These are phyloP conservation scores for Lipomyces sp. DNA, from an alignment of 805 yeast species.

Conservation along the genomic window DNA sequence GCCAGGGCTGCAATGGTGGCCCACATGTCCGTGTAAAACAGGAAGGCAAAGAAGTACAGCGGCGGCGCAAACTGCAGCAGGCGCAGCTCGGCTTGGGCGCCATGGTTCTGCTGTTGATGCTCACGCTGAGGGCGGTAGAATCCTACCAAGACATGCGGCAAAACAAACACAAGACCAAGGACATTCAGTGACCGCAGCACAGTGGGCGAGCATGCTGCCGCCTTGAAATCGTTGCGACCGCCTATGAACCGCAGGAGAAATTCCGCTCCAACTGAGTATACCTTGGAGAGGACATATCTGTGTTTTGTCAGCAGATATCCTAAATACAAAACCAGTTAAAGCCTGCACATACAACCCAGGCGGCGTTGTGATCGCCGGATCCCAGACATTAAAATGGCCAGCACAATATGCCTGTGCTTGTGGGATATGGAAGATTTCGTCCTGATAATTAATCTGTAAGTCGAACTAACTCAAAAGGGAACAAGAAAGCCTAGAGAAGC, in stretches of 20 bases:
- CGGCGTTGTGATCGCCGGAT: slow-evolving; percentile 90
- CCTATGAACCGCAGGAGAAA: slow-evolving; percentile 3
- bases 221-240: background rate
- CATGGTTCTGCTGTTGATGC: background rate
- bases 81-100: background rate
- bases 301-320: background rate
- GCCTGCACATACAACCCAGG: slow-evolving; percentile 70
- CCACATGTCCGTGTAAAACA: slow-evolving; percentile 95
- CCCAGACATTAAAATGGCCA: slow-evolving; percentile 66
- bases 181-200: slow-evolving; percentile 57
- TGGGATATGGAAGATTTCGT: slow-evolving; percentile 79
- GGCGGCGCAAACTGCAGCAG: slow-evolving; percentile 55
- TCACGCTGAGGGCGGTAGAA: background rate
- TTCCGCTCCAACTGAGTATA: background rate
- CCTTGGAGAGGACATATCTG: slow-evolving; percentile 12
- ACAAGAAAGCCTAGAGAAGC: slow-evolving; percentile 97
- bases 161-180: slow-evolving; percentile 55
- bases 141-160: slow-evolving; percentile 43
- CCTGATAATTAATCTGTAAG: slow-evolving; percentile 45
- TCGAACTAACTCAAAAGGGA: too few species aligned
- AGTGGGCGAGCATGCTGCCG: slow-evolving; percentile 39
- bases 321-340: too few species aligned
- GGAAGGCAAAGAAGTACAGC: slow-evolving; percentile 63
- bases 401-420: slow-evolving; percentile 68
- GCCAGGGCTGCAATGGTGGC: slow-evolving; percentile 66